A percentile compares a stretch with the other conserved stretches of the same genome.
These are phyloP conservation scores for Galerina sulciceps DNA, from an alignment of 768 basidiomycete species.

Conservation along the genomic window DNA sequence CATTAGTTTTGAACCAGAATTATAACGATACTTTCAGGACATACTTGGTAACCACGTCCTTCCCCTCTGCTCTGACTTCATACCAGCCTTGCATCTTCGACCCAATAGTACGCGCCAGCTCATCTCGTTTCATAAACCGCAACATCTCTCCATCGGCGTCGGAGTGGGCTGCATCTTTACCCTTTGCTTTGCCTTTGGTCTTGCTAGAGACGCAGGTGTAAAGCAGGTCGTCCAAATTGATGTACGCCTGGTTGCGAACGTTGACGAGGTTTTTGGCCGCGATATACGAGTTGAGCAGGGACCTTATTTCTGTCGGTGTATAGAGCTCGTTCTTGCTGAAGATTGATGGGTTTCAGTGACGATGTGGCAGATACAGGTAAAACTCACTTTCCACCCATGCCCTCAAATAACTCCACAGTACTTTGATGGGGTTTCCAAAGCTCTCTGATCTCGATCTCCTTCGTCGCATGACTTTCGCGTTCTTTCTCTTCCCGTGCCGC, in stretches of 20 bases:
- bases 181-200: neutral
- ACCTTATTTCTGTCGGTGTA: slow-evolving; percentile 57
- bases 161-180: slow-evolving; percentile 21
- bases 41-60: slow-evolving; percentile 64
- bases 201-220: slow-evolving; percentile 30
- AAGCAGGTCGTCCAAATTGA: slow-evolving; percentile 66
- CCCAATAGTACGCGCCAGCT: slow-evolving; percentile 55
- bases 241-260: slow-evolving; percentile 63
- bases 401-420: slow-evolving; percentile 65
- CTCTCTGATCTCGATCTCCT: slow-evolving; percentile 64
- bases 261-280: slow-evolving; percentile 65
- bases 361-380: neutral
- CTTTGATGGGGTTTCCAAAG: slow-evolving; percentile 75
- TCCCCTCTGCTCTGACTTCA: slow-evolving; percentile 57
- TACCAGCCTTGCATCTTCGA: slow-evolving; percentile 82
- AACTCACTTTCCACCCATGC: slow-evolving; percentile 64
- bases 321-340: slow-evolving; percentile 58
- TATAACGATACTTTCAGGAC: slow-evolving; percentile 22
- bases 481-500: slow-evolving; percentile 58
- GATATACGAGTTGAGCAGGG: slow-evolving; percentile 67
- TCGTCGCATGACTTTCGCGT: slow-evolving; percentile 44
- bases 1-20: no score
- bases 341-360: neutral
- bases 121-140: slow-evolving; percentile 72
- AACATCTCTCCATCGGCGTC: slow-evolving; percentile 11